Evolutionary conservation across 805 yeast species (phyloP).

Genomic region (Clavispora phyllophila): DNA sequence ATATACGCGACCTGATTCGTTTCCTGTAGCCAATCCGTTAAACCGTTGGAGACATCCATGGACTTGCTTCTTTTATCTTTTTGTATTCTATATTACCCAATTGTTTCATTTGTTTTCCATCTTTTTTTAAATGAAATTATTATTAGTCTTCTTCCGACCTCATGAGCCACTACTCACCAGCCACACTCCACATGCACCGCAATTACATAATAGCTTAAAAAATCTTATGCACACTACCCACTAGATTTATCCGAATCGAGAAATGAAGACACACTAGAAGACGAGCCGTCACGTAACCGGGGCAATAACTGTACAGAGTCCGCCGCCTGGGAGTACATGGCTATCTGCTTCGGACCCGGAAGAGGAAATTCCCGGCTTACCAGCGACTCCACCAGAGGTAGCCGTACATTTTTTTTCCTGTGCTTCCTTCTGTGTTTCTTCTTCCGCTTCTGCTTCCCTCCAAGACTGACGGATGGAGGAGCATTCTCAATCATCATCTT

Average conservation of each 20-base stretch:
- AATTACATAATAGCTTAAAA: too few relatives aligned
- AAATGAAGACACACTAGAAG: not conserved
- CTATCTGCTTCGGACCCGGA: conserved; percentile 16
- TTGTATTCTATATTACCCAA: too few relatives aligned
- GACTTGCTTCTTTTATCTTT: too few relatives aligned
- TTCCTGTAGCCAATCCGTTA: too few relatives aligned
- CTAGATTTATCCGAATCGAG: not conserved
- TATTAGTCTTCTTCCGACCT: too few relatives aligned
- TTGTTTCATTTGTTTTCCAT: too few relatives aligned
- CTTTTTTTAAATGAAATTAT: too few relatives aligned
- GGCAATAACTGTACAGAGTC: conserved; percentile 13
- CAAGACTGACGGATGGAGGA: not conserved
- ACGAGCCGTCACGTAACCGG: too few relatives aligned
- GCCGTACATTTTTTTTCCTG: conserved; percentile 1
- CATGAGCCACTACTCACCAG: not conserved
- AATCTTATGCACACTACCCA: not conserved
- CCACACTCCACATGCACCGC: too few relatives aligned
- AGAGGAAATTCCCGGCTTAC: conserved; percentile 15
- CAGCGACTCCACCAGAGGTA: conserved; percentile 11
- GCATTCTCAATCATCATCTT: not conserved
- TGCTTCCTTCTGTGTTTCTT: conserved; percentile 1
- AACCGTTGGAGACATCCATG: too few relatives aligned
- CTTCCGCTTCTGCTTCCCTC: conserved; percentile 1
- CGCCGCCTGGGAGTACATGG: conserved; percentile 11
- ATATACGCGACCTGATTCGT: not conserved